These are phyloP conservation scores for Rutstroemia sp. DNA, from an alignment of 2,329 filamentous ascomycete species.

Conservation along the genomic window DNA sequence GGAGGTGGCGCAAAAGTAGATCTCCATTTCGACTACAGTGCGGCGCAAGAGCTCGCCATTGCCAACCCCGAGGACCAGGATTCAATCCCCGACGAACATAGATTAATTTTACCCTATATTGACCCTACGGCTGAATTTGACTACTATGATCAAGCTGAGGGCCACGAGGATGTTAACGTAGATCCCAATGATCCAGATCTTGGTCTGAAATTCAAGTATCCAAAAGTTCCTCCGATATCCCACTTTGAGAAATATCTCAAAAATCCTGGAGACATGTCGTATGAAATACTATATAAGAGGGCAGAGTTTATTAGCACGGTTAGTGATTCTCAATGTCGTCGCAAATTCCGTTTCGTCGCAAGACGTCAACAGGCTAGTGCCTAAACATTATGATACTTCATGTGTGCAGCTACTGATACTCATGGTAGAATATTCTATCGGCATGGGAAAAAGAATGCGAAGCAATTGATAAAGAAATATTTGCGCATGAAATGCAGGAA, in stretches of 20 bases:
- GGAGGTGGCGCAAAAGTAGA: conserved; percentile 7
- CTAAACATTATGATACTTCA: too few relatives aligned
- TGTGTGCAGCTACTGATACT: background rate
- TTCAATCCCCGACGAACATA: background rate
- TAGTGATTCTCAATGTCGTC: background rate
- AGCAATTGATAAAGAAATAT: conserved; percentile 20
- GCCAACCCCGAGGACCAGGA: conserved; percentile 6
- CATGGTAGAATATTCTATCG: conserved; percentile 12
- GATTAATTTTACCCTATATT: conserved; percentile 14
- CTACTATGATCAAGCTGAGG: conserved; percentile 21
- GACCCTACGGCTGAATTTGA: conserved; percentile 16
- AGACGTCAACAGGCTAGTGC: too few relatives aligned
- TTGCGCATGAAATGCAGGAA: conserved; percentile 18
- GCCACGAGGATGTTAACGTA: conserved; percentile 8
- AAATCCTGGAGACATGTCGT: conserved; percentile 19
- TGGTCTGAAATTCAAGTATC: conserved; percentile 14
- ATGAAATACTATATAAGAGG: conserved; percentile 22
- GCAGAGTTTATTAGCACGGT: conserved; percentile 13
- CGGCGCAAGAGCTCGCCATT: conserved; percentile 8
- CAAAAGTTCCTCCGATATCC: conserved; percentile 19
- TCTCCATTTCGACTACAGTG: conserved; percentile 6
- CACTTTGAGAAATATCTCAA: conserved; percentile 23
- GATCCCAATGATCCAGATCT: conserved; percentile 6
- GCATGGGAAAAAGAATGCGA: conserved; percentile 25
- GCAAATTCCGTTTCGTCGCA: too few relatives aligned